phyloP scores from a whole-genome alignment of 1,284 basidiomycete species.

The Phaffia rhodozyma region DNA sequence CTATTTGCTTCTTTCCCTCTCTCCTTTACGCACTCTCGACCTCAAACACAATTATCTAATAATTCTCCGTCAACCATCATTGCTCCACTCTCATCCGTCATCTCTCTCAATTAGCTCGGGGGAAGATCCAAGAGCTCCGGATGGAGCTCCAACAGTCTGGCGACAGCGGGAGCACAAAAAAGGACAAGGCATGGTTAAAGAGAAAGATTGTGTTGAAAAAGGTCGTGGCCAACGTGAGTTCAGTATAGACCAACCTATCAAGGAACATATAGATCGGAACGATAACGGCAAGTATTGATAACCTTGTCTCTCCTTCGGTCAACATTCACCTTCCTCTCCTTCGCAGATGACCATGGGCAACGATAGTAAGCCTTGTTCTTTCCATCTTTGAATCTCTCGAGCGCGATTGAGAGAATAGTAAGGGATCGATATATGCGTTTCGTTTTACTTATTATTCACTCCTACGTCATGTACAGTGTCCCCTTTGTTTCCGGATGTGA shows the following conservation, averaged over 20 bases:
- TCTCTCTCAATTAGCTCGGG: slow-evolving; percentile 42
- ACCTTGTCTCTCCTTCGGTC: too few species aligned
- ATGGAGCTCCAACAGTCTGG: slow-evolving; percentile 77
- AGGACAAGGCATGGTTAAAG: slow-evolving; percentile 87
- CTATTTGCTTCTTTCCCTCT: too few species aligned
- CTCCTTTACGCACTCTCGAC: too few species aligned
- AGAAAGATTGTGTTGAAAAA: slow-evolving; percentile 88
- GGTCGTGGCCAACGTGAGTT: slow-evolving; percentile 42
- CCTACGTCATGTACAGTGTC: slow-evolving; percentile 7
- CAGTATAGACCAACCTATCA: background rate
- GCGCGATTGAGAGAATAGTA: background rate
- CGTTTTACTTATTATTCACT: slow-evolving; percentile 1
- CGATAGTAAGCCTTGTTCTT: slow-evolving; percentile 1
- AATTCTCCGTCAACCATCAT: background rate
- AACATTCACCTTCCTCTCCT: background rate
- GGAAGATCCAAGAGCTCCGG: slow-evolving; percentile 71
- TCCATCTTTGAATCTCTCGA: background rate
- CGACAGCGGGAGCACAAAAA: slow-evolving; percentile 39
- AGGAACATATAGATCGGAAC: too few species aligned
- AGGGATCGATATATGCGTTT: background rate
- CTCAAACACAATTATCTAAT: too few species aligned
- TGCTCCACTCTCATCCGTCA: background rate
- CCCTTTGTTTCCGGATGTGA: slow-evolving; percentile 17
- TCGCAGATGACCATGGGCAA: slow-evolving; percentile 16
- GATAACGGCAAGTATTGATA: too few species aligned